These are phyloP conservation scores for Apiospora pterosperma DNA, from an alignment of 2,329 filamentous ascomycete genomes.

Conservation along the genomic window DNA sequence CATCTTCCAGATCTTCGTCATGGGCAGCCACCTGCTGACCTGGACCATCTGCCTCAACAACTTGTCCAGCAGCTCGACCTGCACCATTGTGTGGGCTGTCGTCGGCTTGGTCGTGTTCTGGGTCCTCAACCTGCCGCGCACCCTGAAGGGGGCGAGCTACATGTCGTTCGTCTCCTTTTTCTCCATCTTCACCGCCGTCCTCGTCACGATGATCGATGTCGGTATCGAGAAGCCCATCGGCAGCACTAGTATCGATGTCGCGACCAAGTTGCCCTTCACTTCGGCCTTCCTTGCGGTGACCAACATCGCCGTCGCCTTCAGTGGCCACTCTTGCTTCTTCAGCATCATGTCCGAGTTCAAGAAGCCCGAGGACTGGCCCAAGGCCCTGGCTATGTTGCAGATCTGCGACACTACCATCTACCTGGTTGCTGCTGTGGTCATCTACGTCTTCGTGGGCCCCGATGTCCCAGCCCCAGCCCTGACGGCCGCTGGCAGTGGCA, in stretches of 20 bases:
- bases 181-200: conserved; percentile 59
- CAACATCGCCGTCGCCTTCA: conserved; percentile 66
- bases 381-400: conserved; percentile 47
- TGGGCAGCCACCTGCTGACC: conserved; percentile 66
- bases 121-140: conserved; percentile 57
- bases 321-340: conserved; percentile 68
- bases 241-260: conserved; percentile 27
- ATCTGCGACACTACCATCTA: conserved; percentile 59
- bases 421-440: conserved; percentile 59
- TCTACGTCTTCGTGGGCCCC: conserved; percentile 64
- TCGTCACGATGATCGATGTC: conserved; percentile 62
- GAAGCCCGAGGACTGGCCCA: conserved; percentile 56
- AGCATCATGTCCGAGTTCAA: conserved; percentile 62
- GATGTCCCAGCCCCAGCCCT: conserved; percentile 64
- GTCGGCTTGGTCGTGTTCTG: conserved; percentile 57
- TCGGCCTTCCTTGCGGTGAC: conserved; percentile 54
- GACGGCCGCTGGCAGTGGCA: conserved; percentile 49
- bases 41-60: conserved; percentile 66
- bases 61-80: conserved; percentile 55
- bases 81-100: conserved; percentile 62
- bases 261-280: conserved; percentile 40
- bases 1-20: conserved; percentile 64
- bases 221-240: conserved; percentile 42
- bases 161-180: conserved; percentile 60
- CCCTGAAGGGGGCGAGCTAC: conserved; percentile 59